Percentiles rank a stretch among this genome's conserved stretches.
Evolutionary conservation across 2,329 filamentous ascomycete species (phyloP).

Genomic region (Aureobasidium lini): DNA sequence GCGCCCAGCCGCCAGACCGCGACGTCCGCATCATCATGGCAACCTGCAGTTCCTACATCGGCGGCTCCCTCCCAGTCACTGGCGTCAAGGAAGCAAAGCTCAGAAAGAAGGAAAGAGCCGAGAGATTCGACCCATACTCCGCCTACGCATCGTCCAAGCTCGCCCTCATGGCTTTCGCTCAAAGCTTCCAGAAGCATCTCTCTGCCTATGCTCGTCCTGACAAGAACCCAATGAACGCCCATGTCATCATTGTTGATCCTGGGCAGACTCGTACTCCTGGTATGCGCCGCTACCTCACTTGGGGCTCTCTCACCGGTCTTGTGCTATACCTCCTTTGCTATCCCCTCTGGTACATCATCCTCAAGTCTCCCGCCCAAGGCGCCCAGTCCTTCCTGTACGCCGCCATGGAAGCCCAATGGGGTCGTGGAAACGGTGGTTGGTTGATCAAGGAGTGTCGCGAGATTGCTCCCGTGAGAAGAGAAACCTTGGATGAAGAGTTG

Average conservation of each 20-base stretch:
- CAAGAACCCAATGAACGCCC: constrained; percentile 69
- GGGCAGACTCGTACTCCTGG: constrained; percentile 79
- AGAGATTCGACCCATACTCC: constrained; percentile 42
- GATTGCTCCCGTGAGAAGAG: constrained; percentile 61
- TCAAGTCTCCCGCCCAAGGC: constrained; percentile 77
- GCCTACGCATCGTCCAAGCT: constrained; percentile 50
- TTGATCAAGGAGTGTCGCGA: constrained; percentile 85
- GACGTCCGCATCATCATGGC: constrained; percentile 84
- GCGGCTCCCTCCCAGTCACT: constrained; percentile 52
- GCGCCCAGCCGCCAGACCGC: constrained; percentile 85
- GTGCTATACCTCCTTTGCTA: constrained; percentile 70
- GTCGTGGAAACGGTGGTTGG: constrained; percentile 57
- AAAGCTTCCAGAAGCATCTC: constrained; percentile 87
- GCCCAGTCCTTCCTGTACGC: constrained; percentile 83
- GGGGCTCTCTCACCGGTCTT: constrained; percentile 75
- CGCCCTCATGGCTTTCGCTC: constrained; percentile 80
- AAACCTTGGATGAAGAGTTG: constrained; percentile 69
- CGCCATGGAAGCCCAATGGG: constrained; percentile 70
- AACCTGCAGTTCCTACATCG: constrained; percentile 83
- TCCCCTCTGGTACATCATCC: constrained; percentile 73
- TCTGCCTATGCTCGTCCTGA: constrained; percentile 79
- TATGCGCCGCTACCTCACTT: constrained; percentile 76
- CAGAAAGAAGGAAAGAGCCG: constrained; percentile 48
- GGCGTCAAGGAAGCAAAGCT: constrained; percentile 35
- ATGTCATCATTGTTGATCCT: constrained; percentile 81